Evolutionary conservation across 225 moss, liverwort and hornwort genomes (phyloP).

Genomic region (Pseudisothecium myosuroides): DNA sequence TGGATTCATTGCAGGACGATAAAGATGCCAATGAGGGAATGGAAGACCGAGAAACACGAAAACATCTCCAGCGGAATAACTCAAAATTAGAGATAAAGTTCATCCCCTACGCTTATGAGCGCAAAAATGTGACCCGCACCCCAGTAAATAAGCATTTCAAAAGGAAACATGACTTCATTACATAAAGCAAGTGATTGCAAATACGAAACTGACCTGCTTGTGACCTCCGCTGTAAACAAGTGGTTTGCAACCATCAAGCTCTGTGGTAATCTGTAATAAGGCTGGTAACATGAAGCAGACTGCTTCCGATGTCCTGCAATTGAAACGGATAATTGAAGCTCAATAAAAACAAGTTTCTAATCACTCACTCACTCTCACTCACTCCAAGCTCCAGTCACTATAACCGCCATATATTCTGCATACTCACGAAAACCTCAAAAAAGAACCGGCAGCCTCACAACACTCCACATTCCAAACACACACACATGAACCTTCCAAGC

Average conservation of each 20-base stretch:
- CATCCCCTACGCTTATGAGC: background rate
- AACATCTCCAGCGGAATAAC: background rate
- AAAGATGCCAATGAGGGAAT: background rate
- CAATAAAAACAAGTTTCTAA: background rate
- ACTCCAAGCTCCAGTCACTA: no score
- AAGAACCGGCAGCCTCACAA: no score
- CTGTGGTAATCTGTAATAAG: slow-evolving; percentile 72
- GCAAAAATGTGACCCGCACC: background rate
- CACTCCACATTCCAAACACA: no score
- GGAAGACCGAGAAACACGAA: background rate
- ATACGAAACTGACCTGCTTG: slow-evolving; percentile 44
- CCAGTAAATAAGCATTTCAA: background rate
- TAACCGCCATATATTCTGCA: no score
- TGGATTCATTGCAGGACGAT: background rate
- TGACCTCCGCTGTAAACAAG: slow-evolving; percentile 55
- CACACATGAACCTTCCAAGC: no score
- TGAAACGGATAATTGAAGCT: background rate
- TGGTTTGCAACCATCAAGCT: slow-evolving; percentile 69
- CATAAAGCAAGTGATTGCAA: background rate
- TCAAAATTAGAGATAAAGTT: background rate
- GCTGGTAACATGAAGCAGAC: slow-evolving; percentile 81
- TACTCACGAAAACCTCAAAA: no score
- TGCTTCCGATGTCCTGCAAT: slow-evolving; percentile 60
- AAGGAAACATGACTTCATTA: background rate
- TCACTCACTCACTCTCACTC: no score